phyloP scores from a whole-genome alignment of 208 protist species.

The Naegleria lovaniensis region DNA sequence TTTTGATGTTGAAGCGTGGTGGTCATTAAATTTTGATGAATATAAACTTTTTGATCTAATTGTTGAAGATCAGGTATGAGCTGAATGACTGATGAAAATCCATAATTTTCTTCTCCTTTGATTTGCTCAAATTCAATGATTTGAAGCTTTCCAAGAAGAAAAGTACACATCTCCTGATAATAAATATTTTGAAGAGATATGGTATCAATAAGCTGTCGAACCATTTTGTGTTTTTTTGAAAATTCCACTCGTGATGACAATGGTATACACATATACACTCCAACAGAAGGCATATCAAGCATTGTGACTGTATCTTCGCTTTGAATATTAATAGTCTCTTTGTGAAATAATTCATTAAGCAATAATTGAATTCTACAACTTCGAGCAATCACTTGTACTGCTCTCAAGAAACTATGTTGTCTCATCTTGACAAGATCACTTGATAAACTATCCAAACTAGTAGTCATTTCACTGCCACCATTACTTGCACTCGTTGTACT shows the following conservation, averaged over 20 bases:
- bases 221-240: background rate
- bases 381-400: background rate
- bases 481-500: background rate
- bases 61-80: background rate
- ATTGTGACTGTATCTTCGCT: background rate
- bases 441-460: too few species aligned
- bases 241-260: background rate
- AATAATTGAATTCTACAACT: conserved; percentile 1
- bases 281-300: background rate
- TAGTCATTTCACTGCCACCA: too few species aligned
- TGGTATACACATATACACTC: background rate
- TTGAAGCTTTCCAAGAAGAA: background rate
- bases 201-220: background rate
- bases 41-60: background rate
- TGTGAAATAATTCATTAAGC: background rate
- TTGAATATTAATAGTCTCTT: background rate
- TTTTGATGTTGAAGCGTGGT: background rate
- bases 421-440: background rate
- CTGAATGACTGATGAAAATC: background rate
- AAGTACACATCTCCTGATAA: background rate
- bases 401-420: background rate
- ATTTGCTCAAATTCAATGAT: conserved; percentile 3
- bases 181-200: background rate
- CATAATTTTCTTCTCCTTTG: background rate
- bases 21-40: background rate